Conservation (phyloP, 164 flowering plant genomes). For the Dillenia turbinata region DNA sequence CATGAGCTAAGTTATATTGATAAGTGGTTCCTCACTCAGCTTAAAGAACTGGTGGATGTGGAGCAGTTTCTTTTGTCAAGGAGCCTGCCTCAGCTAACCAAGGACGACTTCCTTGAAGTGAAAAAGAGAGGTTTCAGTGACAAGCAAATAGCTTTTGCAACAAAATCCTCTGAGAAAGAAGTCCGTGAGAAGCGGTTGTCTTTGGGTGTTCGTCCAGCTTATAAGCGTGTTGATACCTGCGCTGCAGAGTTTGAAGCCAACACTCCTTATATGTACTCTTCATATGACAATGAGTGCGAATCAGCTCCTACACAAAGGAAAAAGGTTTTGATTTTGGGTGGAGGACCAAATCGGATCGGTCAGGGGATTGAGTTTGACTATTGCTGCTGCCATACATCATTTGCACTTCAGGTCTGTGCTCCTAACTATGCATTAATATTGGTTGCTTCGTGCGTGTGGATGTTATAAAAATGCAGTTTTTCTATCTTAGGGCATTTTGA, state of each 20-base stretch:
- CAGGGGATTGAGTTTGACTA: constrained; percentile 99
- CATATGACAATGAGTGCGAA: constrained; percentile 90
- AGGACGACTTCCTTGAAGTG: constrained; percentile 74
- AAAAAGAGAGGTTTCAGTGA: constrained; percentile 95
- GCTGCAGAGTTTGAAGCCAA: constrained; percentile 99
- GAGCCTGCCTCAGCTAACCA: constrained; percentile 49
- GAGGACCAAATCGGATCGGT: constrained; percentile 97
- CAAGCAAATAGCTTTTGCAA: constrained; percentile 89
- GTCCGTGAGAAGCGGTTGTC: constrained; percentile 67
- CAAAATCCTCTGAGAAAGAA: constrained; percentile 67
- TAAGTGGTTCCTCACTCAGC: constrained; percentile 92
- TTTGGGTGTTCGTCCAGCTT: constrained; percentile 72
- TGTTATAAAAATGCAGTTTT: no score
- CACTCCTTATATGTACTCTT: constrained; percentile 97
- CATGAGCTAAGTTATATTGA: constrained; percentile 72
- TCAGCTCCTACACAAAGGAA: constrained; percentile 77
- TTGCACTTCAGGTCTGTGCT: constrained; percentile 84
- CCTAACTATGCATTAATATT: not conserved
- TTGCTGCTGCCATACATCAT: constrained; percentile 97
- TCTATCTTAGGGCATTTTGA: no score
- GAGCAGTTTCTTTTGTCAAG: constrained; percentile 60
- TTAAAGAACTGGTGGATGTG: constrained; percentile 80
- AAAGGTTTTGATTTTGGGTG: constrained; percentile 94
- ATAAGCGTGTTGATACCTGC: constrained; percentile 96
- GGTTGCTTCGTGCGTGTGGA: no score